phyloP scores from a whole-genome alignment of 2,329 filamentous ascomycete species.

The Aspergillus tamarii region DNA sequence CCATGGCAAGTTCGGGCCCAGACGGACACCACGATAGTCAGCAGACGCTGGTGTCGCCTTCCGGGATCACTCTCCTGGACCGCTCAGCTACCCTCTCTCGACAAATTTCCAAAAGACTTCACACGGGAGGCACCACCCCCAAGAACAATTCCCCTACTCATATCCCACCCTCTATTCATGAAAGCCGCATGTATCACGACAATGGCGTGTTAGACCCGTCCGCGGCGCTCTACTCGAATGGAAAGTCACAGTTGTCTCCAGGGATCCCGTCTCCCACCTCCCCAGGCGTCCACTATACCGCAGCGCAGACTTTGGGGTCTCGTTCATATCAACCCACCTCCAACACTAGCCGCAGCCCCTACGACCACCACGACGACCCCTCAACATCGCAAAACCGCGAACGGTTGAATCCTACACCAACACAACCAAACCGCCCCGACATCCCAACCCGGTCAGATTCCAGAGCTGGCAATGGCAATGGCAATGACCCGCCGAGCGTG shows the following conservation, averaged over 20 bases:
- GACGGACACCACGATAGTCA: constrained; percentile 37
- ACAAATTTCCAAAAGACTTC: constrained; percentile 75
- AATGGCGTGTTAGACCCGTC: constrained; percentile 65
- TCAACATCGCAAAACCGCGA: constrained; percentile 35
- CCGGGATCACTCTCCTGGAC: constrained; percentile 36
- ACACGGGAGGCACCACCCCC: constrained; percentile 69
- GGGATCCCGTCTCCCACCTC: constrained; percentile 52
- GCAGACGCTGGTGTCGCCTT: constrained; percentile 45
- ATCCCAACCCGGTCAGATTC: constrained; percentile 37
- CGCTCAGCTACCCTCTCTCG: constrained; percentile 63
- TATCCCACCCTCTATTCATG: constrained; percentile 66
- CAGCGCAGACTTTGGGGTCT: constrained; percentile 48
- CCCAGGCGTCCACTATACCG: constrained; percentile 40
- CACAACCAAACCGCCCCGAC: constrained; percentile 34
- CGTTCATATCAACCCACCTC: constrained; percentile 45
- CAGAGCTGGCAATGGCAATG: constrained; percentile 30
- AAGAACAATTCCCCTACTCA: constrained; percentile 77
- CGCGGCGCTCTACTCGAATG: constrained; percentile 67
- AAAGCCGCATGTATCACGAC: constrained; percentile 61
- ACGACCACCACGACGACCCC: constrained; percentile 46
- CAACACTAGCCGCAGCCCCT: constrained; percentile 31
- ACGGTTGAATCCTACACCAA: constrained; percentile 36
- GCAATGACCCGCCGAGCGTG: constrained; percentile 56
- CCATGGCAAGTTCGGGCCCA: constrained; percentile 22
- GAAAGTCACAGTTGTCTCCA: constrained; percentile 58